Conservation (phyloP, 2,329 filamentous ascomycete species). For the Podosphaera aphanis region DNA sequence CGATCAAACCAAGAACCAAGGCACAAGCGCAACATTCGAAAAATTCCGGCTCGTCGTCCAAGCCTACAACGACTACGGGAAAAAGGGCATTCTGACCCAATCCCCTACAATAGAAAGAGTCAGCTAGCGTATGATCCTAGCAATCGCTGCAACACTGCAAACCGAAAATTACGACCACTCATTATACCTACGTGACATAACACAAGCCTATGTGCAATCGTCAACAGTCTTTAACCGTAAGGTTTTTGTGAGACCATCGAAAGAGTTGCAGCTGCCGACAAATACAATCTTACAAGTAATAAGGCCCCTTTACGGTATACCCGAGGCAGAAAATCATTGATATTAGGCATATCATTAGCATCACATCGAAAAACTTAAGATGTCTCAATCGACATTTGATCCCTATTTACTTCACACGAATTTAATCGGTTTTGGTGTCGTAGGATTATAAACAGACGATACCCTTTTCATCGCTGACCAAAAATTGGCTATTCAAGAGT, state of each 20-base stretch:
- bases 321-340: slow-evolving; percentile 3
- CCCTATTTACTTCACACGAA: not conserved
- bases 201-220: slow-evolving; percentile 4
- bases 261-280: not conserved
- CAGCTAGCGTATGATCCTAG: slow-evolving; percentile 3
- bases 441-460: slow-evolving; percentile 4
- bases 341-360: slow-evolving; percentile 3
- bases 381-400: slow-evolving; percentile 3
- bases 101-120: slow-evolving; percentile 4
- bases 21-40: slow-evolving; percentile 1
- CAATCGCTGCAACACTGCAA: not conserved
- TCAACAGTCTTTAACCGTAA: slow-evolving; percentile 1
- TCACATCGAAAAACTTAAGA: slow-evolving; percentile 1
- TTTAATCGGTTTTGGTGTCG: slow-evolving; percentile 1
- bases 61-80: slow-evolving; percentile 3
- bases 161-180: not conserved
- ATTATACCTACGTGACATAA: slow-evolving; percentile 3
- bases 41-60: slow-evolving; percentile 5
- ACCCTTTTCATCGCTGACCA: slow-evolving; percentile 3
- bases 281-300: slow-evolving; percentile 3
- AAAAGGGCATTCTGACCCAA: slow-evolving; percentile 2
- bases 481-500: slow-evolving; percentile 1
- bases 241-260: slow-evolving; percentile 2
- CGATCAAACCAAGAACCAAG: slow-evolving; percentile 4
- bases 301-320: too few relatives aligned